Evolutionary conservation across 2,329 filamentous ascomycete genomes (phyloP).

Genomic region (Nemania sp.): DNA sequence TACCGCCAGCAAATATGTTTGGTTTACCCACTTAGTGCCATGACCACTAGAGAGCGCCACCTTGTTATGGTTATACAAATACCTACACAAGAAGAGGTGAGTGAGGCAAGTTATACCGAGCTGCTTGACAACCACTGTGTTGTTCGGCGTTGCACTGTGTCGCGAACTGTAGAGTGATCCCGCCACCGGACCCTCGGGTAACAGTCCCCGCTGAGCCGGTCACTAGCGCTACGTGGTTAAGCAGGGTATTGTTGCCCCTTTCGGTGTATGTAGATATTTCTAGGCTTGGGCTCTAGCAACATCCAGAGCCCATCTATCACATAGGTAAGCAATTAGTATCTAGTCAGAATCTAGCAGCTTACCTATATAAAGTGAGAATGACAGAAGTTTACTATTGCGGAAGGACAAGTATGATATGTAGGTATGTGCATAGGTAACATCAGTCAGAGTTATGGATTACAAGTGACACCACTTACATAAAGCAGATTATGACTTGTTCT

Average conservation of each 20-base stretch:
- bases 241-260: conserved; percentile 20
- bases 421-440: too few relatives aligned
- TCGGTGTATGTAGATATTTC: not conserved
- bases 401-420: too few relatives aligned
- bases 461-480: too few relatives aligned
- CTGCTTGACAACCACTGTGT: not conserved
- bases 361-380: not conserved
- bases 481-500: too few relatives aligned
- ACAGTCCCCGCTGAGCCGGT: conserved; percentile 33
- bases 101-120: not conserved
- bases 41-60: not conserved
- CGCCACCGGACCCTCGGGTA: conserved; percentile 34
- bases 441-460: too few relatives aligned
- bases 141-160: not conserved
- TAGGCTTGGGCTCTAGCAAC: conserved; percentile 5
- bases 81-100: not conserved
- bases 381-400: not conserved
- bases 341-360: not conserved
- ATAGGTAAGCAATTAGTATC: conserved; percentile 21
- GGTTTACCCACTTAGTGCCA: not conserved
- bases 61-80: not conserved
- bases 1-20: not conserved
- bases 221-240: conserved; percentile 25
- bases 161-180: conserved; percentile 2
- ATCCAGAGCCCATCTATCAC: conserved; percentile 5